These are phyloP conservation scores for Candida glucosophila DNA, from an alignment of 1,139 yeast genomes.

Conservation along the genomic window DNA sequence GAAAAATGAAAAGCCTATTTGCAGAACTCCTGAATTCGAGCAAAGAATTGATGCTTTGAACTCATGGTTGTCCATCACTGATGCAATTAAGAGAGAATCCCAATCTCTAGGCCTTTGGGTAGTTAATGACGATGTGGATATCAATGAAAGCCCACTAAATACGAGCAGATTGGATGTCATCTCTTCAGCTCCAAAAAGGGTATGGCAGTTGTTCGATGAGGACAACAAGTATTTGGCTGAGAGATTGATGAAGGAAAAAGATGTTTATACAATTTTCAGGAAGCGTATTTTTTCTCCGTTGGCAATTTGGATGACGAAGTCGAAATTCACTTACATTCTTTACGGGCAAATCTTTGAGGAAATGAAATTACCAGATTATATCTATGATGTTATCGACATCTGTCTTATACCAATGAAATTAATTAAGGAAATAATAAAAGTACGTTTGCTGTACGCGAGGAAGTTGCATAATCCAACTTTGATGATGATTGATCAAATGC, in stretches of 20 bases:
- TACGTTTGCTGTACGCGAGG: slow-evolving; percentile 71
- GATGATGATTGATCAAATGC: slow-evolving; percentile 94
- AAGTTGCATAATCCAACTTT: slow-evolving; percentile 79
- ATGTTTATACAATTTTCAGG: slow-evolving; percentile 59
- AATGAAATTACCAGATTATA: slow-evolving; percentile 69
- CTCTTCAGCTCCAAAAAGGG: slow-evolving; percentile 13
- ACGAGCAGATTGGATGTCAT: slow-evolving; percentile 12
- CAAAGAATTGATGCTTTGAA: slow-evolving; percentile 66
- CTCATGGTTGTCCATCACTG: slow-evolving; percentile 77
- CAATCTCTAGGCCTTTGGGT: slow-evolving; percentile 58
- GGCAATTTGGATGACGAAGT: slow-evolving; percentile 70
- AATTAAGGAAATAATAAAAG: slow-evolving; percentile 70
- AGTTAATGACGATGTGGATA: slow-evolving; percentile 73
- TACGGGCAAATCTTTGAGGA: slow-evolving; percentile 57
- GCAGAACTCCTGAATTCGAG: slow-evolving; percentile 57
- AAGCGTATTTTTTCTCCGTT: slow-evolving; percentile 52
- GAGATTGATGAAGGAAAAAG: slow-evolving; percentile 76
- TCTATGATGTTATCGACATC: slow-evolving; percentile 57
- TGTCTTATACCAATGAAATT: slow-evolving; percentile 73
- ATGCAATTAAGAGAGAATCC: slow-evolving; percentile 56
- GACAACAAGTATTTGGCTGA: slow-evolving; percentile 72
- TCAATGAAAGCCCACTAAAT: slow-evolving; percentile 15
- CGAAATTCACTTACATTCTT: slow-evolving; percentile 62
- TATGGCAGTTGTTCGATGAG: slow-evolving; percentile 43
- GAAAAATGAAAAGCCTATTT: slow-evolving; percentile 69